Evolutionary conservation across 805 yeast genomes (phyloP).

Genomic region (Kodamaea nitidulidarum): DNA sequence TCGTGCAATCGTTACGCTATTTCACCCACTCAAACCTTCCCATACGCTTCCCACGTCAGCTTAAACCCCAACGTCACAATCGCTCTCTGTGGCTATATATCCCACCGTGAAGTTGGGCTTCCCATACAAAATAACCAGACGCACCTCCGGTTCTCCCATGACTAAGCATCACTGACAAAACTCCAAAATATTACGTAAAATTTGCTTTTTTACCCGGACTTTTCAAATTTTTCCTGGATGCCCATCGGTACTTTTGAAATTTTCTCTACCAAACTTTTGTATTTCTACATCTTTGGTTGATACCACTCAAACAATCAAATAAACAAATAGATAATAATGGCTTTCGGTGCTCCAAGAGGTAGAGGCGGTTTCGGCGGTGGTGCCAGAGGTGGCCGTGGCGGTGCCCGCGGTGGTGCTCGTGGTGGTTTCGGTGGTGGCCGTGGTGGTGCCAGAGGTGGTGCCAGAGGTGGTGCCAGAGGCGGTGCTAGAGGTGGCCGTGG

Average conservation of each 20-base stretch:
- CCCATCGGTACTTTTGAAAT: slow-evolving; percentile 7
- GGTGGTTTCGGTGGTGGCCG: slow-evolving; percentile 50
- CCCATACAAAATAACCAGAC: slow-evolving; percentile 7
- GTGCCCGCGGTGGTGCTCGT: slow-evolving; percentile 44
- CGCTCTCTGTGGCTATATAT: neutral
- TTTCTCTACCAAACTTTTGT: neutral
- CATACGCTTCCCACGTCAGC: too few relatives aligned
- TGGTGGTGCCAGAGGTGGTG: slow-evolving; percentile 48
- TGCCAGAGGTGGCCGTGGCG: slow-evolving; percentile 41
- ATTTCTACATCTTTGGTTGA: slow-evolving; percentile 7
- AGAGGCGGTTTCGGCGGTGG: slow-evolving; percentile 51
- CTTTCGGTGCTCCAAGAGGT: slow-evolving; percentile 70
- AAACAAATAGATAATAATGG: slow-evolving; percentile 46
- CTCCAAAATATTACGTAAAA: slow-evolving; percentile 1
- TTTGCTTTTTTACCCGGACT: slow-evolving; percentile 11
- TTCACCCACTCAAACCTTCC: neutral
- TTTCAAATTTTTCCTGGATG: slow-evolving; percentile 11
- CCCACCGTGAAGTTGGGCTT: neutral
- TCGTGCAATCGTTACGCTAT: too few relatives aligned
- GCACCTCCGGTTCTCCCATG: slow-evolving; percentile 5
- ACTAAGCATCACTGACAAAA: slow-evolving; percentile 8
- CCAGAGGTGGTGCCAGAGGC: slow-evolving; percentile 30
- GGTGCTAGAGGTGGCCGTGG: slow-evolving; percentile 52
- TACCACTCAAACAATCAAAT: slow-evolving; percentile 7
- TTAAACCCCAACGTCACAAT: too few relatives aligned